These are phyloP conservation scores for Schizosaccharomyces japonicus DNA, from an alignment of 805 yeast genomes.

Conservation along the genomic window DNA sequence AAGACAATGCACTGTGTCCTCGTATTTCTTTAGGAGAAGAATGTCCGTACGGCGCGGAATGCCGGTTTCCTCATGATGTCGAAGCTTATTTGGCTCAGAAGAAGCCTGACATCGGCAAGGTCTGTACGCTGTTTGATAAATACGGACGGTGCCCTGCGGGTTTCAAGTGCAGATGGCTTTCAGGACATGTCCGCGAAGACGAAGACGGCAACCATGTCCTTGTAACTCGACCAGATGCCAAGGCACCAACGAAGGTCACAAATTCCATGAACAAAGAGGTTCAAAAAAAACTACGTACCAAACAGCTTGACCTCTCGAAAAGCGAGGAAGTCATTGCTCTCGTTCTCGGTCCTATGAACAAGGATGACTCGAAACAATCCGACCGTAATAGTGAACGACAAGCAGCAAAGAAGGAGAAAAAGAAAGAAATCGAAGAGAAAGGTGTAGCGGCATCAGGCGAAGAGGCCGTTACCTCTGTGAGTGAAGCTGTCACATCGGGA, in stretches of 20 bases:
- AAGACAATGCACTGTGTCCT: conserved; percentile 21
- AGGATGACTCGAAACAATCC: too few species aligned
- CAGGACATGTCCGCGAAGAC: conserved; percentile 31
- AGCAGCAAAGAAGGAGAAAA: conserved; percentile 14
- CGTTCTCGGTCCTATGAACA: neutral
- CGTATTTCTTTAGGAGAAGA: conserved; percentile 3
- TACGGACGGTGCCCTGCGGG: conserved; percentile 87
- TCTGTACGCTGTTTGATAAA: conserved; percentile 62
- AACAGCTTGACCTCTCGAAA: conserved; percentile 31
- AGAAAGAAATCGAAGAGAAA: conserved; percentile 14
- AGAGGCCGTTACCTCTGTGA: conserved; percentile 17
- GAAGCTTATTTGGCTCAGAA: conserved; percentile 38
- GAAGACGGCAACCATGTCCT: conserved; percentile 21
- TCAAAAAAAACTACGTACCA: conserved; percentile 32
- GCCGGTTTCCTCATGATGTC: conserved; percentile 60
- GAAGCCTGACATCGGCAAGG: conserved; percentile 46
- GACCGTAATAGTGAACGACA: too few species aligned
- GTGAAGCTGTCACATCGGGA: conserved; percentile 7
- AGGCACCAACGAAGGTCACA: conserved; percentile 27
- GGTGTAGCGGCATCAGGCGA: conserved; percentile 18
- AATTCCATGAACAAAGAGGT: conserved; percentile 31
- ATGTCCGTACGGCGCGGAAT: conserved; percentile 39
- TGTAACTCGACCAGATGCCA: conserved; percentile 22
- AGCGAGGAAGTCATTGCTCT: conserved; percentile 31
- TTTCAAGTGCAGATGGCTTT: conserved; percentile 73